Evolutionary conservation across 2,329 filamentous ascomycete species (phyloP).

Genomic region (Penicillium hesseltinei): DNA sequence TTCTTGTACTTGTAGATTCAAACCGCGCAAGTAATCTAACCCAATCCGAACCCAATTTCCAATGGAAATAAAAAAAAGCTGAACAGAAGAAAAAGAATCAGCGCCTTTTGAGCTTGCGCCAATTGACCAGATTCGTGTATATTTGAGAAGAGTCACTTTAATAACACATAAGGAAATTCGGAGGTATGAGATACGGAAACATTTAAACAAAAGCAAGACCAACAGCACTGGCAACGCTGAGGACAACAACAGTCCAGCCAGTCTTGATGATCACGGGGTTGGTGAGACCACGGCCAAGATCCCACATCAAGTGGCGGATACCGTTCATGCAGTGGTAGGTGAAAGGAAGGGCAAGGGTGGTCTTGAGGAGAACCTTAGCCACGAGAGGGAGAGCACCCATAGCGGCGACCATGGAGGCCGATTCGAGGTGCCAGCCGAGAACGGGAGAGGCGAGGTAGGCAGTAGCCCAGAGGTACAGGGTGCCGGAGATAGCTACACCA

Average conservation of each 20-base stretch:
- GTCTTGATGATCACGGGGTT: slow-evolving; percentile 65
- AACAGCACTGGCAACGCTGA: slow-evolving; percentile 52
- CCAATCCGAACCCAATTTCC: not conserved
- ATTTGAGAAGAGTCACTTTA: slow-evolving; percentile 30
- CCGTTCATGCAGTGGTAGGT: slow-evolving; percentile 68
- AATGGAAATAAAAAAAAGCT: slow-evolving; percentile 1
- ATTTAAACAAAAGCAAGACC: slow-evolving; percentile 47
- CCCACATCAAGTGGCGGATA: slow-evolving; percentile 70
- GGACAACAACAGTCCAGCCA: slow-evolving; percentile 62
- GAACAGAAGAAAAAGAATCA: slow-evolving; percentile 13
- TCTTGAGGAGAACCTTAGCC: slow-evolving; percentile 61
- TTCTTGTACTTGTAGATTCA: not conserved
- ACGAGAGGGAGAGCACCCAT: slow-evolving; percentile 62
- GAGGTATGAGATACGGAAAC: slow-evolving; percentile 31
- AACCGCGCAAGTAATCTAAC: not conserved
- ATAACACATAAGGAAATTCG: slow-evolving; percentile 30
- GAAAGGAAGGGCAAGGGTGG: slow-evolving; percentile 61
- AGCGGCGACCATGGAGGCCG: slow-evolving; percentile 60
- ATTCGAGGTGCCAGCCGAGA: slow-evolving; percentile 69
- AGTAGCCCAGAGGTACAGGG: slow-evolving; percentile 75
- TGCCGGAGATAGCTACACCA: slow-evolving; percentile 68
- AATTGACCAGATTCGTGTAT: slow-evolving; percentile 20
- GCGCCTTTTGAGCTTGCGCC: slow-evolving; percentile 24
- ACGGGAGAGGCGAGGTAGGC: slow-evolving; percentile 79
- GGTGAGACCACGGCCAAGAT: slow-evolving; percentile 60